Evolutionary conservation across 495 filamentous ascomycete species (phyloP), one percentile per base, ranked within the genome.

Genomic region (Penicillium verhagenii): DNA sequence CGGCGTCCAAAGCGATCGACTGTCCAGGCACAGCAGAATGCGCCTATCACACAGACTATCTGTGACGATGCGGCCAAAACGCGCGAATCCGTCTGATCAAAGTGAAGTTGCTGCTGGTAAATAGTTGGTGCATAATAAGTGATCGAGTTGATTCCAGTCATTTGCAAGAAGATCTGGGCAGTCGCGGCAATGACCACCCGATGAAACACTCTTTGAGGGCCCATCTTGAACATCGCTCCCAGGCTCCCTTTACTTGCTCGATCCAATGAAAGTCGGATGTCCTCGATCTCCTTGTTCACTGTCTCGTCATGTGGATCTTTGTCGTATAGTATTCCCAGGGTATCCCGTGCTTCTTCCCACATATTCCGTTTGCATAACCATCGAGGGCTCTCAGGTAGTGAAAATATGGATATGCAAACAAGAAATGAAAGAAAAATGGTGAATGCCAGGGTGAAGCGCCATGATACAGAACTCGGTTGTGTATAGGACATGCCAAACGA

Each of bases 391-490:
- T 72, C 70, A 4, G 72, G 69, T 21, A 72, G 61, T 16, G 63
- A 52, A 33, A 60, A 70, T 7, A 73, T 60, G 10, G 60, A 59
- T n/a, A 29, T 66, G 52, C 57, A 75, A 11, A 78, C 60, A 25
- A 75, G 59, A 58, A 77, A 57, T 19, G 77, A 75, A 60, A 79
- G 76, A 38, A 80, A 47, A 54, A 74, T 72, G 43, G 79, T 72
- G 28, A 79, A 71, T 4, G 66, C 73, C 6, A 80, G 56, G 1
- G 77, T 72, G 33, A 80, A 65, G 19, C 77, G 61, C 77, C 77
- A 79, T 10, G 68, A 64, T 13, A 60, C 49, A 24, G 53, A 61
- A 29, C 53, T 58, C 2, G 43, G 50, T 11, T 59, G 51, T 10
- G 50, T 42, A 42, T 48, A 61, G 25, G 44, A 53, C 33, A 57